phyloP scores from a whole-genome alignment of 768 basidiomycete genomes.

The Rhizopogon vesiculosus region DNA sequence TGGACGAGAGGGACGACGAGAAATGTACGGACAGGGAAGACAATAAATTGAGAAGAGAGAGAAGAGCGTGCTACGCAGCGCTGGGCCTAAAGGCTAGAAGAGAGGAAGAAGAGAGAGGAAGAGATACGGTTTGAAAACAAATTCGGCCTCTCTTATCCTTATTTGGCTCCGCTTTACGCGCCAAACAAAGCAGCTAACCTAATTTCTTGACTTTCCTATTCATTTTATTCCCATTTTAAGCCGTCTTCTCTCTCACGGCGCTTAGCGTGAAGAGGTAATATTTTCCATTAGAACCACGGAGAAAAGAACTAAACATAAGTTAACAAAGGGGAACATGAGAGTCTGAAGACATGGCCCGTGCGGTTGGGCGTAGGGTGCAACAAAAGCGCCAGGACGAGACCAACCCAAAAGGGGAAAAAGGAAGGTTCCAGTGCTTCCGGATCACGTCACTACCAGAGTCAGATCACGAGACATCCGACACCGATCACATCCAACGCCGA shows the following conservation, averaged over 20 bases:
- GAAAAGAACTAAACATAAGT: background rate
- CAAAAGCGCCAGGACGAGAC: conserved; percentile 5
- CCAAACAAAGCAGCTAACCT: conserved; percentile 34
- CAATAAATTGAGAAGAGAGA: conserved; percentile 57
- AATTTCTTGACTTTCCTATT: conserved; percentile 18
- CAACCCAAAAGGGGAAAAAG: conserved; percentile 11
- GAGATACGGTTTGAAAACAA: conserved; percentile 31
- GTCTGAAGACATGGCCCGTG: conserved; percentile 18
- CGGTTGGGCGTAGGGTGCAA: conserved; percentile 17
- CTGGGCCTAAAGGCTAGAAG: conserved; percentile 44
- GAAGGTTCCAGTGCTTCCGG: conserved; percentile 16
- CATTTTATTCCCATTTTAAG: conserved; percentile 4
- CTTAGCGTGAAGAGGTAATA: background rate
- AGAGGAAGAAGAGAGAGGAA: conserved; percentile 57
- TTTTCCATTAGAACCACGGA: background rate
- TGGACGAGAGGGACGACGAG: conserved; percentile 1
- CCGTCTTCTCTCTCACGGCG: conserved; percentile 6
- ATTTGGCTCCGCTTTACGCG: conserved; percentile 36
- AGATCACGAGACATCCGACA: conserved; percentile 11
- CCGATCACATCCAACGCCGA: conserved; percentile 20
- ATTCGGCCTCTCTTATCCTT: conserved; percentile 37
- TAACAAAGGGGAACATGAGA: background rate
- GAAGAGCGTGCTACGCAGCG: conserved; percentile 55
- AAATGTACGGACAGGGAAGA: conserved; percentile 38
- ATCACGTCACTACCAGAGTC: conserved; percentile 29